Evolutionary conservation across 2,329 filamentous ascomycete genomes (phyloP).

Genomic region (Fusarium humuli): DNA sequence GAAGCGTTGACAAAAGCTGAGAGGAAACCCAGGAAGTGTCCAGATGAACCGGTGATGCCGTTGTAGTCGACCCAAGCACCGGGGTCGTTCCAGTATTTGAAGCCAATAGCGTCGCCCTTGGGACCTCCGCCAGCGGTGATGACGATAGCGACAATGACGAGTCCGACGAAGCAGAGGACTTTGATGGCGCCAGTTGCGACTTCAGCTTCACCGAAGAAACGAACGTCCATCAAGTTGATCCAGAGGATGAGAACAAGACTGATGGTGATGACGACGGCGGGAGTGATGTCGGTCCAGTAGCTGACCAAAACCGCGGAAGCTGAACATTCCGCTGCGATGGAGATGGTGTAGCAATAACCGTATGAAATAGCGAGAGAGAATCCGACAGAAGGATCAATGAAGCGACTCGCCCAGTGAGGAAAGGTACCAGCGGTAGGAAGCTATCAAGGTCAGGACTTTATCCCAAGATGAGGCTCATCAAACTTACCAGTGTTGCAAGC

Average conservation of each 20-base stretch:
- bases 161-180: slow-evolving; percentile 67
- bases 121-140: slow-evolving; percentile 69
- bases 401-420: slow-evolving; percentile 44
- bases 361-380: slow-evolving; percentile 43
- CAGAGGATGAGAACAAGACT: slow-evolving; percentile 65
- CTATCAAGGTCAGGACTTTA: background rate
- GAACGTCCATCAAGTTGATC: slow-evolving; percentile 68
- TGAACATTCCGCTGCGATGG: slow-evolving; percentile 41
- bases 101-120: slow-evolving; percentile 58
- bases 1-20: slow-evolving; percentile 64
- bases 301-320: slow-evolving; percentile 38
- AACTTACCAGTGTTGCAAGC: slow-evolving; percentile 38
- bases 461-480: accelerated
- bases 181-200: slow-evolving; percentile 71
- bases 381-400: slow-evolving; percentile 42
- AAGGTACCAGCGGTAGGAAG: slow-evolving; percentile 43
- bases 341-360: slow-evolving; percentile 44
- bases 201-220: slow-evolving; percentile 71
- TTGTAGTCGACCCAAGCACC: slow-evolving; percentile 63
- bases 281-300: slow-evolving; percentile 43
- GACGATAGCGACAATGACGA: slow-evolving; percentile 67
- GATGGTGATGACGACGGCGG: slow-evolving; percentile 59
- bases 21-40: slow-evolving; percentile 68
- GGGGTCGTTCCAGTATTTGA: slow-evolving; percentile 55
- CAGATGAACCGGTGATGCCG: slow-evolving; percentile 55